A percentile compares a stretch with the other conserved stretches of the same genome.
Evolutionary conservation across 345 rosid species (phyloP).

Genomic region (Nephelium lappaceum): DNA sequence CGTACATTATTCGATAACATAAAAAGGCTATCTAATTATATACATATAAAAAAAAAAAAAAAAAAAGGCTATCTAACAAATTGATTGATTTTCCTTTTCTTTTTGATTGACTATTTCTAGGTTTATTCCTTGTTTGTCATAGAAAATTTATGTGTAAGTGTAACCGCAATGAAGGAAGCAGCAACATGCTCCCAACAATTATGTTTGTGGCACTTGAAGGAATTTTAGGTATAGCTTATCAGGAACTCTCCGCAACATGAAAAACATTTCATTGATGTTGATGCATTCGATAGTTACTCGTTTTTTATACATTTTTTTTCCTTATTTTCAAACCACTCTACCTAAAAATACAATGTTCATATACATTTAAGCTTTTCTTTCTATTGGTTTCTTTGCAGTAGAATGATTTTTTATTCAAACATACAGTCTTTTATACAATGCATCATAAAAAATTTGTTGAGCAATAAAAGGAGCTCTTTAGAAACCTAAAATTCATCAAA

Average conservation of each 20-base stretch:
- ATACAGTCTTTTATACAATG: background rate
- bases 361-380: too few relatives aligned
- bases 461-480: background rate
- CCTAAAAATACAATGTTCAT: too few relatives aligned
- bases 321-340: too few relatives aligned
- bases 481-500: slow-evolving; percentile 5
- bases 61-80: background rate
- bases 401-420: slow-evolving; percentile 8
- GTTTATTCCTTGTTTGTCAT: too few relatives aligned
- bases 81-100: background rate
- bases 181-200: background rate
- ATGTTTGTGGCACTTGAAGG: slow-evolving; percentile 19
- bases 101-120: too few relatives aligned
- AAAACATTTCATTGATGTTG: slow-evolving; percentile 33
- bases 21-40: too few relatives aligned
- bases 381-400: slow-evolving; percentile 3
- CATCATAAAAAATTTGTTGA: slow-evolving; percentile 14
- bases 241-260: slow-evolving; percentile 13
- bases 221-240: slow-evolving; percentile 27
- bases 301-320: too few relatives aligned
- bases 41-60: too few relatives aligned
- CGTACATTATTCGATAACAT: too few relatives aligned
- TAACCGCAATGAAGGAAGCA: background rate
- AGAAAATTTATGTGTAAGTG: slow-evolving; percentile 17
- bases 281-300: background rate